Evolutionary conservation across 2,329 filamentous ascomycete species (phyloP).

Genomic region (Beauveria sp.): DNA sequence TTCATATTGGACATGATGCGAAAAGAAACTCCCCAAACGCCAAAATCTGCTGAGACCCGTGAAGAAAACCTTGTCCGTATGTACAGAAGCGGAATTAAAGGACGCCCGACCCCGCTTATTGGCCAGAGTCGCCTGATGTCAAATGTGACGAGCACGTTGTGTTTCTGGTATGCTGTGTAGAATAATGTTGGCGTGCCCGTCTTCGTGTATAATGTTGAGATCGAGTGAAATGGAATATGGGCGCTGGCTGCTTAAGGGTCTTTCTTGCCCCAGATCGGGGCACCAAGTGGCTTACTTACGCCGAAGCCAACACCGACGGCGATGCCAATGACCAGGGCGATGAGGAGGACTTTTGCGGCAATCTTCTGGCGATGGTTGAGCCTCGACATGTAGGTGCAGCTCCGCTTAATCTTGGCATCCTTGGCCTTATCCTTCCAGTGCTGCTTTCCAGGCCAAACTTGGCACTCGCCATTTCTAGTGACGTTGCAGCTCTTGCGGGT

Average conservation of each 20-base stretch:
- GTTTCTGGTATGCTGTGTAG: not conserved
- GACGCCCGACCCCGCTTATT: constrained; percentile 7
- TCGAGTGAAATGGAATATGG: not conserved
- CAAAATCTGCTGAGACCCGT: constrained; percentile 11
- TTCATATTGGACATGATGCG: constrained; percentile 11
- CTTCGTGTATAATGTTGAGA: constrained; percentile 2
- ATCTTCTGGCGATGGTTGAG: constrained; percentile 48
- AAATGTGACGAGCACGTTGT: not conserved
- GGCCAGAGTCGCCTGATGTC: constrained; percentile 5
- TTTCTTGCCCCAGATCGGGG: constrained; percentile 46
- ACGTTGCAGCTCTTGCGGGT: constrained; percentile 19
- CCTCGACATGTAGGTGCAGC: constrained; percentile 45
- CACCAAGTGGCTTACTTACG: constrained; percentile 52
- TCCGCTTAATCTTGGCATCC: constrained; percentile 44
- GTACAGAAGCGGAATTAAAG: constrained; percentile 9
- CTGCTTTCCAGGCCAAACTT: constrained; percentile 53
- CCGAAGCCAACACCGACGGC: constrained; percentile 52
- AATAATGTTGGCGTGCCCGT: not conserved
- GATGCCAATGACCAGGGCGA: constrained; percentile 43
- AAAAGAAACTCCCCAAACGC: constrained; percentile 23
- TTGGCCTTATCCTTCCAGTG: constrained; percentile 55
- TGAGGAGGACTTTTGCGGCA: constrained; percentile 46
- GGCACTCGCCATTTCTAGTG: constrained; percentile 37
- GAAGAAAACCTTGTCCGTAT: constrained; percentile 1
- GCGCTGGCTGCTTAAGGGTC: constrained; percentile 12